These are phyloP conservation scores for Colletotrichum sp. DNA, from an alignment of 2,329 filamentous ascomycete genomes.

Conservation along the genomic window DNA sequence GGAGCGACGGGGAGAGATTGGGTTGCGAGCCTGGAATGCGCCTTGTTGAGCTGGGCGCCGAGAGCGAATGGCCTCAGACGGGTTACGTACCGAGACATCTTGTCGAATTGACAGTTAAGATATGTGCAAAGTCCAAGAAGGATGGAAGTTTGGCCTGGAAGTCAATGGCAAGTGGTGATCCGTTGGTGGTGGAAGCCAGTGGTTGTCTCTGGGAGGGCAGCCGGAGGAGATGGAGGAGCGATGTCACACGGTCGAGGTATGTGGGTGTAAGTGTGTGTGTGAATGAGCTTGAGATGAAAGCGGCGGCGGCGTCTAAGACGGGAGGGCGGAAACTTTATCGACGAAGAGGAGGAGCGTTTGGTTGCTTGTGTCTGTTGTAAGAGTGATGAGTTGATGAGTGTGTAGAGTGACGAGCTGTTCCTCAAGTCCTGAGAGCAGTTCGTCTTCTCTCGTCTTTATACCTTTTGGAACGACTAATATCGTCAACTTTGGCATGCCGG, in stretches of 20 bases:
- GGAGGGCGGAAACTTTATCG: not conserved
- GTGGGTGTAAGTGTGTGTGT: not conserved
- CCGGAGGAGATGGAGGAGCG: not conserved
- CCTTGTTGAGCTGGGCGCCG: not conserved
- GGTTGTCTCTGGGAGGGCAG: not conserved
- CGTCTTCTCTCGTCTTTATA: not conserved
- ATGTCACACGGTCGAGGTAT: not conserved
- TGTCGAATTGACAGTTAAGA: slow-evolving; percentile 1
- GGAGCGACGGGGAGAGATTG: not conserved
- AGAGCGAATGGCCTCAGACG: slow-evolving; percentile 8
- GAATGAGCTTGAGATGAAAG: not conserved
- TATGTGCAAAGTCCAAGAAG: not conserved
- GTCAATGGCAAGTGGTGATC: not conserved
- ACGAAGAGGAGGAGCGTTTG: not conserved
- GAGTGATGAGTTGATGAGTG: not conserved
- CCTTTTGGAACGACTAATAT: not conserved
- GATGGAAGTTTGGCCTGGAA: not conserved
- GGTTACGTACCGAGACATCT: slow-evolving; percentile 17
- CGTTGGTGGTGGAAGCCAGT: not conserved
- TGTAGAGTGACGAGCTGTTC: not conserved
- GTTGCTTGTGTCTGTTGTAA: not conserved
- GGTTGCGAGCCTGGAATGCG: not conserved
- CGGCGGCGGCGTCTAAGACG: not conserved
- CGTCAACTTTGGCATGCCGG: not conserved
- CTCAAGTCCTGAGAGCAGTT: not conserved